Conservation (phyloP, 345 rosid genomes). For the Lenwebbia sp. region DNA sequence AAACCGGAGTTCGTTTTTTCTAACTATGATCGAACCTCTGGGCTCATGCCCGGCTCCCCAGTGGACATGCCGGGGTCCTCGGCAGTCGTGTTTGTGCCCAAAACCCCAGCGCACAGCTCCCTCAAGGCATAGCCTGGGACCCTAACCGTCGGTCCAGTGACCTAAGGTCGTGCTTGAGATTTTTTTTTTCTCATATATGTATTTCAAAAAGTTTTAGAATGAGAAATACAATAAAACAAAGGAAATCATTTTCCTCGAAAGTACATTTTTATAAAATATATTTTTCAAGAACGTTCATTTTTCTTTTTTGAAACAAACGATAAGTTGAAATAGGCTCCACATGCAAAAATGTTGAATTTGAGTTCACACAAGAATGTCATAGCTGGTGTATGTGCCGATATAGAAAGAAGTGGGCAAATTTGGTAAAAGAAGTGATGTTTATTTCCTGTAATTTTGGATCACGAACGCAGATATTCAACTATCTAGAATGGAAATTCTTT, state of each 20-base stretch:
- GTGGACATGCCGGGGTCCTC: neutral
- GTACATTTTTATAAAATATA: neutral
- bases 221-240: neutral
- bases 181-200: neutral
- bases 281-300: neutral
- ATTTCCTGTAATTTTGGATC: neutral
- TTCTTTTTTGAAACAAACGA: neutral
- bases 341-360: neutral
- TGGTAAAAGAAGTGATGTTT: neutral
- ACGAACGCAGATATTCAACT: neutral
- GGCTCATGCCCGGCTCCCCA: neutral
- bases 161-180: neutral
- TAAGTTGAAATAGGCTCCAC: neutral
- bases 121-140: neutral
- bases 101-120: neutral
- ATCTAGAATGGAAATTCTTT: neutral
- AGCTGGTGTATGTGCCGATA: neutral
- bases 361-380: neutral
- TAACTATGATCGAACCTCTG: too few species aligned
- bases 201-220: neutral
- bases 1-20: too few species aligned
- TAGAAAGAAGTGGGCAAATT: neutral
- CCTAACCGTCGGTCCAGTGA: neutral
- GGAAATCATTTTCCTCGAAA: neutral
- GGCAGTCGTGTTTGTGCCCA: neutral